phyloP scores from a whole-genome alignment of 495 filamentous ascomycete genomes.

The Astrothelium subdiscretum region DNA sequence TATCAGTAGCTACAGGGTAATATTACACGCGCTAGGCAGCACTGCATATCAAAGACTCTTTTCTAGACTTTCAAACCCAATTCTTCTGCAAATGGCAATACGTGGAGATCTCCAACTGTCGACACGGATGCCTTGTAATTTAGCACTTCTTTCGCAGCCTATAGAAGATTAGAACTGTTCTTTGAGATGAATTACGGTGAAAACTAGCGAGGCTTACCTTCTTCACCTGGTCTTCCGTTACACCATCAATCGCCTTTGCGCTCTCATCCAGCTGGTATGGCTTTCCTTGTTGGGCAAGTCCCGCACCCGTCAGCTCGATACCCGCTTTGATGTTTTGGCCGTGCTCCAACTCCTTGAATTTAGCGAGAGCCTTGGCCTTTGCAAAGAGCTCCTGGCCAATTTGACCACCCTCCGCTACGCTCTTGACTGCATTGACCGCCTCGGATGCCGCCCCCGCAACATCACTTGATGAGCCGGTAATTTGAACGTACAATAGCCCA shows the following conservation, averaged over 20 bases:
- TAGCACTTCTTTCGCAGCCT: constrained; percentile 78
- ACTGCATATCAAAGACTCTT: background rate
- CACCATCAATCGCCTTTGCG: constrained; percentile 64
- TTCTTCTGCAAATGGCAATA: constrained; percentile 86
- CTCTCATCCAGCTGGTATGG: constrained; percentile 77
- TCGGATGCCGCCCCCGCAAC: constrained; percentile 51
- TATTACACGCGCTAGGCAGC: background rate
- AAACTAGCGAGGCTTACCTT: constrained; percentile 58
- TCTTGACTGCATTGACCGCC: constrained; percentile 68
- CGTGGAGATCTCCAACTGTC: constrained; percentile 75
- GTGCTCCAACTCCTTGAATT: constrained; percentile 81
- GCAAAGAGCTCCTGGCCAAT: constrained; percentile 72
- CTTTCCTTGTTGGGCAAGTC: constrained; percentile 67
- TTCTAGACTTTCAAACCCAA: constrained; percentile 85
- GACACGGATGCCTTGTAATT: constrained; percentile 80
- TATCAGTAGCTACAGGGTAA: background rate
- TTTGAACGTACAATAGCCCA: constrained; percentile 71
- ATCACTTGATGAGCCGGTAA: constrained; percentile 58
- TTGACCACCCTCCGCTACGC: constrained; percentile 53
- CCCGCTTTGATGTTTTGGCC: constrained; percentile 61
- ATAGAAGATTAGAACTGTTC: constrained; percentile 14
- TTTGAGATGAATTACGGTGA: background rate
- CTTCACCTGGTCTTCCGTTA: constrained; percentile 76
- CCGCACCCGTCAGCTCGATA: constrained; percentile 60
- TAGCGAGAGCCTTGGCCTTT: constrained; percentile 85